phyloP scores from a whole-genome alignment of 2,329 filamentous ascomycete species.

The Ustulina deusta region DNA sequence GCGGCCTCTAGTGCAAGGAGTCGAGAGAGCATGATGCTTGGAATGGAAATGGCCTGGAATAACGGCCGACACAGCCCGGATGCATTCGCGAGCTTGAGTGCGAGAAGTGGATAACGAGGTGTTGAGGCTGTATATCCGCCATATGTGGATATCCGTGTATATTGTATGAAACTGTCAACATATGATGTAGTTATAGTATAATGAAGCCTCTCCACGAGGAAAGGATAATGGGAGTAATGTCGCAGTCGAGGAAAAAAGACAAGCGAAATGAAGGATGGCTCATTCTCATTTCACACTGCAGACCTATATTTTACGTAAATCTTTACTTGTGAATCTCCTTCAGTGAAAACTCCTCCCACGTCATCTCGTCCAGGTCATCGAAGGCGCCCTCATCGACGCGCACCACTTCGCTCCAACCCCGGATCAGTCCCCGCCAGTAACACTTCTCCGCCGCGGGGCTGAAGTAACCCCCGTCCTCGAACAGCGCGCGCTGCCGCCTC shows the following conservation, averaged over 20 bases:
- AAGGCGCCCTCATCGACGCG: conserved; percentile 52
- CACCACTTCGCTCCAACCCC: conserved; percentile 61
- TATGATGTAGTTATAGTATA: conserved; percentile 44
- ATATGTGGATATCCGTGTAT: conserved; percentile 36
- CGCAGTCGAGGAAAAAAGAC: conserved; percentile 13
- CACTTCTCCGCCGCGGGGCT: conserved; percentile 64
- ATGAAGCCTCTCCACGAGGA: conserved; percentile 38
- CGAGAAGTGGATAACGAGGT: conserved; percentile 62
- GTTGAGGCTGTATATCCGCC: neutral
- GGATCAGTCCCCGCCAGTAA: conserved; percentile 64
- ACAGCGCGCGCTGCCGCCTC: conserved; percentile 58
- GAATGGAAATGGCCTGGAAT: conserved; percentile 73
- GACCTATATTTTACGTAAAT: neutral
- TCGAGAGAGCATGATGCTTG: conserved; percentile 77
- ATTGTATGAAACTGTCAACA: conserved; percentile 43
- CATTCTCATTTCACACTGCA: conserved; percentile 15
- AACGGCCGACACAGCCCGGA: conserved; percentile 83
- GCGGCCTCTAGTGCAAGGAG: conserved; percentile 62
- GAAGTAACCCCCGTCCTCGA: conserved; percentile 59
- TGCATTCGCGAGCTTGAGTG: conserved; percentile 81
- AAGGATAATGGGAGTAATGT: conserved; percentile 34
- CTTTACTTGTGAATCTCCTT: conserved; percentile 48
- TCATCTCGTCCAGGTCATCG: conserved; percentile 51
- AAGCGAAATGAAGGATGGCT: conserved; percentile 7
- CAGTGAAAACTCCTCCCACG: conserved; percentile 57